A percentile compares a stretch with the other conserved stretches of the same genome.
These are phyloP conservation scores for Wickerhamomyces xylosicus DNA, from an alignment of 805 yeast species.

Conservation along the genomic window DNA sequence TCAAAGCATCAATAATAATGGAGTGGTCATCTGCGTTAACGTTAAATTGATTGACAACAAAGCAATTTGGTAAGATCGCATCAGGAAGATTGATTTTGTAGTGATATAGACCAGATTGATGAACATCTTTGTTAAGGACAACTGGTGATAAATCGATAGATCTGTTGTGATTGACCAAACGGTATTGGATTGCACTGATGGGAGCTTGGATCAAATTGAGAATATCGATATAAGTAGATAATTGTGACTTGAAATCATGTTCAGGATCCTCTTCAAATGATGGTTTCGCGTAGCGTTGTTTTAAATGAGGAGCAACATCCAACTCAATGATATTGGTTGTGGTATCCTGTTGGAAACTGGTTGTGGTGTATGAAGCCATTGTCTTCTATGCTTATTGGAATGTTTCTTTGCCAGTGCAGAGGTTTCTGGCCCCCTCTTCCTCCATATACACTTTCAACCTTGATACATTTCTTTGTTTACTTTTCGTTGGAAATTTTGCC, in stretches of 20 bases:
- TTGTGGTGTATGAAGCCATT: background rate
- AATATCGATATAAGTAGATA: constrained; percentile 11
- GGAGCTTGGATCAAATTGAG: constrained; percentile 23
- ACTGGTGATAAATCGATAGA: constrained; percentile 15
- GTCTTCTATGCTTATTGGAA: too few relatives aligned
- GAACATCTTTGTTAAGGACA: constrained; percentile 13
- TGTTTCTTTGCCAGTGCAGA: too few relatives aligned
- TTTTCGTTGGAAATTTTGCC: background rate
- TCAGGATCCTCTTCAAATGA: constrained; percentile 13
- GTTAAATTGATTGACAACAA: constrained; percentile 24
- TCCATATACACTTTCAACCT: too few relatives aligned
- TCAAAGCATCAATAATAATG: constrained; percentile 44
- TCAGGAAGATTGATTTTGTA: constrained; percentile 29
- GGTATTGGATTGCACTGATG: constrained; percentile 23
- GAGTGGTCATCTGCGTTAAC: constrained; percentile 15
- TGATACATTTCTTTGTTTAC: too few relatives aligned
- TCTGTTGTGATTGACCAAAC: constrained; percentile 10
- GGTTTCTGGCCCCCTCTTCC: too few relatives aligned
- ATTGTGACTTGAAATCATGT: constrained; percentile 8
- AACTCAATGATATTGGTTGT: constrained; percentile 6
- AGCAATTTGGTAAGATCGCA: constrained; percentile 24
- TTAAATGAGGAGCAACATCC: constrained; percentile 15
- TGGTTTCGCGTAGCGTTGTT: constrained; percentile 3
- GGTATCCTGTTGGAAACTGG: background rate
- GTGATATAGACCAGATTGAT: constrained; percentile 10